These are phyloP conservation scores for Fusarium brevicatenulatum DNA, from an alignment of 2,329 filamentous ascomycete species.

Conservation along the genomic window DNA sequence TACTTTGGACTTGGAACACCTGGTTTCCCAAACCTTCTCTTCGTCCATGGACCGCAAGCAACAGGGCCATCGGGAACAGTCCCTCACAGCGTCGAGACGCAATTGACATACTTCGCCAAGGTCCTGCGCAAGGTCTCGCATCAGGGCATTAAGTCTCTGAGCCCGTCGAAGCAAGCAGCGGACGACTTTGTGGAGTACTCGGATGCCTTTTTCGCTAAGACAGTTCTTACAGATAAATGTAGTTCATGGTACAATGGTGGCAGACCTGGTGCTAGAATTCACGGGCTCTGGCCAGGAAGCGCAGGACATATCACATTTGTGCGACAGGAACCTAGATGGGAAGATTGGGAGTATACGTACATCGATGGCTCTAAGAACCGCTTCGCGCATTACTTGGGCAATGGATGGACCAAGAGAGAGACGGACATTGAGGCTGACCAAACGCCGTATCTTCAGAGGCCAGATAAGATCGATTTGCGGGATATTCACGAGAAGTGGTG, in stretches of 20 bases:
- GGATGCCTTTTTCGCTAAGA: constrained; percentile 64
- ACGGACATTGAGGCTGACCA: constrained; percentile 65
- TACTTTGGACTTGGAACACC: constrained; percentile 73
- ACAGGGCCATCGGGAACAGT: constrained; percentile 72
- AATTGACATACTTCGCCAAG: constrained; percentile 72
- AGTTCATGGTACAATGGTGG: constrained; percentile 79
- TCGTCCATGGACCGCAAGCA: constrained; percentile 69
- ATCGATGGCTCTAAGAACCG: constrained; percentile 57
- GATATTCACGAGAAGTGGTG: constrained; percentile 77
- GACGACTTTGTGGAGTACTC: constrained; percentile 72
- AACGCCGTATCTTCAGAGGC: constrained; percentile 69
- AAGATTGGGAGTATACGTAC: constrained; percentile 65
- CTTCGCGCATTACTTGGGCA: constrained; percentile 73
- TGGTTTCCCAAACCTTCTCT: constrained; percentile 74
- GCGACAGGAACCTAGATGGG: constrained; percentile 64
- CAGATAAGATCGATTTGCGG: constrained; percentile 67
- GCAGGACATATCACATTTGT: constrained; percentile 70
- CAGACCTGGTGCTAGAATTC: constrained; percentile 68
- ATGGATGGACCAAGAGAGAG: constrained; percentile 72
- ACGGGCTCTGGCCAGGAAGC: constrained; percentile 76
- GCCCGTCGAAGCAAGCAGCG: constrained; percentile 65
- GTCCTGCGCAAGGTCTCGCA: constrained; percentile 72
- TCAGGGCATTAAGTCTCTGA: constrained; percentile 73
- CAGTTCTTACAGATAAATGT: constrained; percentile 70
- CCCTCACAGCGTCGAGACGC: constrained; percentile 73